Evolutionary conservation across 192 early-diverging fungal species (phyloP).

Genomic region (Entophlyctis luteolus): DNA sequence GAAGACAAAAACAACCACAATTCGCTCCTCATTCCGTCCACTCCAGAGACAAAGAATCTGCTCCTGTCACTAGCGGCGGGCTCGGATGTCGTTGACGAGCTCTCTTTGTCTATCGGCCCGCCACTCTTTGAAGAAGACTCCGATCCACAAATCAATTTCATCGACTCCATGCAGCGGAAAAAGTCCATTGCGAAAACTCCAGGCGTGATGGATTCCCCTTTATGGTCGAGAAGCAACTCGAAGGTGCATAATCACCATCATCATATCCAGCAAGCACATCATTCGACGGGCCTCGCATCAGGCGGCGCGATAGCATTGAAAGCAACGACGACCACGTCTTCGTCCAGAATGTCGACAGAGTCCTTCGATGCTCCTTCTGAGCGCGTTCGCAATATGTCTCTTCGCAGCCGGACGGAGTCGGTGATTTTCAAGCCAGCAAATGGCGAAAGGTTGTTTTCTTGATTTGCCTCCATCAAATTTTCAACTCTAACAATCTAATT

Average conservation of each 20-base stretch:
- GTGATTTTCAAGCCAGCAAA: too few relatives aligned
- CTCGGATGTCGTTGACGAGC: neutral
- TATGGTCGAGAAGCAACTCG: too few relatives aligned
- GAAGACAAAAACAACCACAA: neutral
- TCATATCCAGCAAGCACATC: neutral
- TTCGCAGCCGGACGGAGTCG: too few relatives aligned
- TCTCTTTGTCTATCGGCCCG: neutral
- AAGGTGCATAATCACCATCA: neutral
- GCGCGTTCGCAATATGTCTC: too few relatives aligned
- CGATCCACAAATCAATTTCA: neutral
- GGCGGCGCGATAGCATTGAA: too few relatives aligned
- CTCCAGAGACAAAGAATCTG: conserved; percentile 14
- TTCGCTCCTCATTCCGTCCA: conserved; percentile 5
- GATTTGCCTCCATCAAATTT: neutral
- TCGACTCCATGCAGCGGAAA: neutral
- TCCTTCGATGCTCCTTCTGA: too few relatives aligned
- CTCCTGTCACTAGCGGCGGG: conserved; percentile 5
- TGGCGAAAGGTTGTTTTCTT: neutral
- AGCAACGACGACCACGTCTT: too few relatives aligned
- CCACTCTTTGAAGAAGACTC: neutral
- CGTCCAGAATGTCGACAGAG: too few relatives aligned
- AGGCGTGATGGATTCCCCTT: neutral
- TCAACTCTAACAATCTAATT: neutral
- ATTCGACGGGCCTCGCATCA: too few relatives aligned
- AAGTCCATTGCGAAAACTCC: neutral